Evolutionary conservation across 345 rosid genomes (phyloP), one percentile per base, ranked within the genome.

Genomic region (Gossypium australe): DNA sequence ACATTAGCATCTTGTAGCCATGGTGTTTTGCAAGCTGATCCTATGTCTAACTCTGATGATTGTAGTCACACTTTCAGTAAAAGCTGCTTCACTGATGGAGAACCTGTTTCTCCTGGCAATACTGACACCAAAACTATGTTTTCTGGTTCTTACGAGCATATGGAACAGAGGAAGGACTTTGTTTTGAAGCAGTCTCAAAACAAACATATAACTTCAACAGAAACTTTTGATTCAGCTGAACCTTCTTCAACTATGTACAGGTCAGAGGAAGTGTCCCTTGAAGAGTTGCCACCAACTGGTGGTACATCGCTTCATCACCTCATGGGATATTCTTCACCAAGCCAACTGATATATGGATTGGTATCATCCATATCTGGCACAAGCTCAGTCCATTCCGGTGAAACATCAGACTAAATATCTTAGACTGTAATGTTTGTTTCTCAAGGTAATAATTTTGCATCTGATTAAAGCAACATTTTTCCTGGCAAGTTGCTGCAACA

Each of bases 271-370:
- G 74, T 18, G 43, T 75, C 82, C 64, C 74, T 57, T 57, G 83
- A 86, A 76, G 85, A 84, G 77, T 57, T 73, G 68, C 78, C 79
- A 58, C 78, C 83, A 76, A 67, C 78, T 73, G 80, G 81, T 64
- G 83, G 88, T 75, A 89, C 89, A 9, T 93, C 89, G 2, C 95
- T 94, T 75, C 98, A 94, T 79, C 78, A 73, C 72, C 88, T 94
- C 49, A 89, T 94, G 97, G 98, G 98, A 55, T 94, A 91, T 82
- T 80, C 92, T 76, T 88, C 98, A 8, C 81, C 84, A n/a, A 83
- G 89, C 77, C 87, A 82, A 77, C 78, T 92, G 78, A 69, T 92
- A 20, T 67, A 77, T 67, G 84, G 87, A 34, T 57, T 73, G 22
- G 74, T 71, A 20, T 45, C 66, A 57, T 77, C 75, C 38, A 67